phyloP scores from a whole-genome alignment of 2,329 filamentous ascomycete genomes.

The Aspergillus phoenicis region DNA sequence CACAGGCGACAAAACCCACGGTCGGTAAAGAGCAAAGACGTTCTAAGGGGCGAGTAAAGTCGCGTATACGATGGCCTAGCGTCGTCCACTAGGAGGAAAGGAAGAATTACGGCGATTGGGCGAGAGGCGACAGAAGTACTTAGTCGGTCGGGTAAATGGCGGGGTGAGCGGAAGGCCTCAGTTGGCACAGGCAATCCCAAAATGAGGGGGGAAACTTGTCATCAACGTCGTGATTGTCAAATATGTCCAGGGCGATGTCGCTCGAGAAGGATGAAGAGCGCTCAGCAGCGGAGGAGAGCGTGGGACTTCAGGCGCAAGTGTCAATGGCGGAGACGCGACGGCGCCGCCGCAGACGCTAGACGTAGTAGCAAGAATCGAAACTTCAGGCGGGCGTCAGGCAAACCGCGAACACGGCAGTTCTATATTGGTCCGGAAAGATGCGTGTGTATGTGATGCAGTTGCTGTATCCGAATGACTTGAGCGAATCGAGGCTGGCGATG shows the following conservation, averaged over 20 bases:
- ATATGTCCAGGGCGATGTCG: conserved; percentile 9
- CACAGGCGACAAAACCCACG: conserved; percentile 18
- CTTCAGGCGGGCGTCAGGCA: conserved; percentile 7
- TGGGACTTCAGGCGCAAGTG: conserved; percentile 11
- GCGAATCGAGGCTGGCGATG: not conserved
- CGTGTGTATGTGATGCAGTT: not conserved
- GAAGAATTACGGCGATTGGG: not conserved
- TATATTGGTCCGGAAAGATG: not conserved
- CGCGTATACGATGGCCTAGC: not conserved
- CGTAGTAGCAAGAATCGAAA: conserved; percentile 12
- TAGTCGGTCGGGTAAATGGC: conserved; percentile 2
- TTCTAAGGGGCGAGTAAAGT: not conserved
- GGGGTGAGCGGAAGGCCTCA: conserved; percentile 8
- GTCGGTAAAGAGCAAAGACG: conserved; percentile 6
- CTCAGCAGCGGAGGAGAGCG: conserved; percentile 3
- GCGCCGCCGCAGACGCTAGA: conserved; percentile 18
- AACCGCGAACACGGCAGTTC: not conserved
- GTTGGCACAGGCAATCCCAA: conserved; percentile 9
- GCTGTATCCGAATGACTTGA: not conserved
- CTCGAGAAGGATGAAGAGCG: conserved; percentile 9
- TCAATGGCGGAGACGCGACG: conserved; percentile 20
- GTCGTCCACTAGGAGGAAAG: not conserved
- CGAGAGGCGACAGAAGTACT: not conserved
- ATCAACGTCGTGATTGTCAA: conserved; percentile 18
- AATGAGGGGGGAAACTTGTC: conserved; percentile 15